These are phyloP conservation scores for Teratosphaeriaceae sp. DNA, from an alignment of 2,329 filamentous ascomycete genomes.

Conservation along the genomic window DNA sequence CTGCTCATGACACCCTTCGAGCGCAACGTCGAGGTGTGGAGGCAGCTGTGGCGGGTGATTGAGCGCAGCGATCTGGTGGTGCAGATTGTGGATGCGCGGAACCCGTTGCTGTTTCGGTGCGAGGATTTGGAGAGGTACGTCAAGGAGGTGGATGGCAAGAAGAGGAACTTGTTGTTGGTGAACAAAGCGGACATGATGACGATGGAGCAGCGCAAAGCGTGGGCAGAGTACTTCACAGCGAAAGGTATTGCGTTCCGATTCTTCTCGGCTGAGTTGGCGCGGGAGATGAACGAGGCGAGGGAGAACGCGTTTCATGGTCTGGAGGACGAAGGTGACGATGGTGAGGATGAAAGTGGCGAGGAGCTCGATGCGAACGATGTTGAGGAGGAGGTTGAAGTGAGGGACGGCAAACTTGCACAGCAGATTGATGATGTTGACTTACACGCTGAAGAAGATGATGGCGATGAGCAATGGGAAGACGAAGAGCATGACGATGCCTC, in stretches of 20 bases:
- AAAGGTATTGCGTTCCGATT: conserved; percentile 86
- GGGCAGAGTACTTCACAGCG: conserved; percentile 80
- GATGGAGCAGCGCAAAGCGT: conserved; percentile 67
- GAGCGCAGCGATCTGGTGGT: conserved; percentile 93
- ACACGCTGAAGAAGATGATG: conserved; percentile 37
- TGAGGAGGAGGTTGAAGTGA: conserved; percentile 37
- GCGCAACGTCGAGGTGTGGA: conserved; percentile 94
- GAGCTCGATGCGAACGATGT: conserved; percentile 32
- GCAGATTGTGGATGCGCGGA: conserved; percentile 96
- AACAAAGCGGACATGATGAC: conserved; percentile 99
- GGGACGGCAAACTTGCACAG: conserved; percentile 43
- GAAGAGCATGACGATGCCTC: conserved; percentile 31
- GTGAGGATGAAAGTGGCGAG: conserved; percentile 36
- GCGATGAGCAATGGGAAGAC: conserved; percentile 34
- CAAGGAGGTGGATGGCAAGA: conserved; percentile 79
- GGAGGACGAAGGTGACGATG: conserved; percentile 52
- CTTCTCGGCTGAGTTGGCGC: conserved; percentile 90
- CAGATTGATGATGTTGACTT: conserved; percentile 41
- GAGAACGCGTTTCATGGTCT: conserved; percentile 40
- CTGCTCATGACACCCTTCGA: conserved; percentile 97
- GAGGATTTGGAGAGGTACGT: conserved; percentile 93
- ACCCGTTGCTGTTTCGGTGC: conserved; percentile 87
- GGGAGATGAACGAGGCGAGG: conserved; percentile 74
- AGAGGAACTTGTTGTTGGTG: conserved; percentile 86
- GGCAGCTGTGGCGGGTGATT: conserved; percentile 96